Evolutionary conservation across 768 basidiomycete genomes (phyloP).

Genomic region (Trametes elegans): DNA sequence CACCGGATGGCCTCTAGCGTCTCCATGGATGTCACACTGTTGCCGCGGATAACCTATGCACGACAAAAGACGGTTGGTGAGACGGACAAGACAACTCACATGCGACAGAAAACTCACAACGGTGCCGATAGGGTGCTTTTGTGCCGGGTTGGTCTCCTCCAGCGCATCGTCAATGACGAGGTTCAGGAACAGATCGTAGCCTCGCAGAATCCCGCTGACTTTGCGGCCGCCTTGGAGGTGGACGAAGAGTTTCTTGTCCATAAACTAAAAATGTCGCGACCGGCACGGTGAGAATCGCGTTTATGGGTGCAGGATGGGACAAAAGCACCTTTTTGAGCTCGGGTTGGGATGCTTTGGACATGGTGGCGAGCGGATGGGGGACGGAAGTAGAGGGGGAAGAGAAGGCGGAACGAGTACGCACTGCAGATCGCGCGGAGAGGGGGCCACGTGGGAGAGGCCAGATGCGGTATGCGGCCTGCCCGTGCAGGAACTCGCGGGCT

Average conservation of each 20-base stretch:
- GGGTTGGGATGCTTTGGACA: constrained; percentile 96
- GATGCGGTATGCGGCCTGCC: constrained; percentile 6
- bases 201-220: constrained; percentile 92
- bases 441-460: constrained; percentile 16
- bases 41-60: constrained; percentile 88
- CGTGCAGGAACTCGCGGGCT: constrained; percentile 9
- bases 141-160: constrained; percentile 87
- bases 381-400: background rate
- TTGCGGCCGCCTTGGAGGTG: constrained; percentile 93
- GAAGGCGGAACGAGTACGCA: background rate
- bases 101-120: constrained; percentile 57
- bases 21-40: constrained; percentile 96
- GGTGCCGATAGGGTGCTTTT: constrained; percentile 89
- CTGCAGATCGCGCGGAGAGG: constrained; percentile 1
- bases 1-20: constrained; percentile 63
- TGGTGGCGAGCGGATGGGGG: constrained; percentile 14
- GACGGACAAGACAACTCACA: background rate
- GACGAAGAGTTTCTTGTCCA: constrained; percentile 97
- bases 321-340: constrained; percentile 98
- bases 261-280: constrained; percentile 61
- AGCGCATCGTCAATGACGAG: constrained; percentile 94
- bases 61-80: background rate
- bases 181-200: constrained; percentile 98
- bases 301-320: background rate
- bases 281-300: background rate